A percentile compares a stretch with the other conserved stretches of the same genome.
Evolutionary conservation across 345 rosid species (phyloP).

Genomic region (Melaleuca quinquenervia): DNA sequence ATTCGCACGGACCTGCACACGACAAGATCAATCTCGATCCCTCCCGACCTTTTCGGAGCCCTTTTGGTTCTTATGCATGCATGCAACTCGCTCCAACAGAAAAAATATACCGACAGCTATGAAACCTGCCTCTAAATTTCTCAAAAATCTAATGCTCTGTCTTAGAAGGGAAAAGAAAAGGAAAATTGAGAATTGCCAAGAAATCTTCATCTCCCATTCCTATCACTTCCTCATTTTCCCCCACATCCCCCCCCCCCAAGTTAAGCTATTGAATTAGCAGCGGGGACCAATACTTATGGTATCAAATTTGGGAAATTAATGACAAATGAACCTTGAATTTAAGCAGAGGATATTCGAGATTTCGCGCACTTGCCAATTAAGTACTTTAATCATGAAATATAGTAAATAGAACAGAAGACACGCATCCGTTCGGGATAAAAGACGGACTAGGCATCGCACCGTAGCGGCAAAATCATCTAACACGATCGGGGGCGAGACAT

Average conservation of each 20-base stretch:
- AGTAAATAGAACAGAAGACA: not conserved
- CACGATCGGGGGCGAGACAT: too few relatives aligned
- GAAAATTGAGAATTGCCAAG: not conserved
- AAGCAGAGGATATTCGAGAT: not conserved
- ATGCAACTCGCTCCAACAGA: too few relatives aligned
- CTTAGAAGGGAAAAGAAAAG: too few relatives aligned
- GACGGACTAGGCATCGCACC: not conserved
- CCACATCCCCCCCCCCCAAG: too few relatives aligned
- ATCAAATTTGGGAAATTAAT: not conserved
- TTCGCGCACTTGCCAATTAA: not conserved
- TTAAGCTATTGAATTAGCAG: not conserved
- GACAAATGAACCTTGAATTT: not conserved
- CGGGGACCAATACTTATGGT: not conserved
- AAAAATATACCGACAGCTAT: too few relatives aligned
- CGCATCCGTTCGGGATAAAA: not conserved
- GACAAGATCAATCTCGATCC: not conserved
- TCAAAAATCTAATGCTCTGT: too few relatives aligned
- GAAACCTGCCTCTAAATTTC: too few relatives aligned
- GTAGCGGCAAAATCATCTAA: not conserved
- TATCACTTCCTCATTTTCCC: too few relatives aligned
- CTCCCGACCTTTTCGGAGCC: not conserved
- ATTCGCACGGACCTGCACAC: not conserved
- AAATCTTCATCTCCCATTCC: not conserved
- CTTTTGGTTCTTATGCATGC: too few relatives aligned
- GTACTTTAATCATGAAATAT: not conserved